Base-by-base conservation (phyloP, 1,284 basidiomycete species). In the Leccinum subfulvum region DNA sequence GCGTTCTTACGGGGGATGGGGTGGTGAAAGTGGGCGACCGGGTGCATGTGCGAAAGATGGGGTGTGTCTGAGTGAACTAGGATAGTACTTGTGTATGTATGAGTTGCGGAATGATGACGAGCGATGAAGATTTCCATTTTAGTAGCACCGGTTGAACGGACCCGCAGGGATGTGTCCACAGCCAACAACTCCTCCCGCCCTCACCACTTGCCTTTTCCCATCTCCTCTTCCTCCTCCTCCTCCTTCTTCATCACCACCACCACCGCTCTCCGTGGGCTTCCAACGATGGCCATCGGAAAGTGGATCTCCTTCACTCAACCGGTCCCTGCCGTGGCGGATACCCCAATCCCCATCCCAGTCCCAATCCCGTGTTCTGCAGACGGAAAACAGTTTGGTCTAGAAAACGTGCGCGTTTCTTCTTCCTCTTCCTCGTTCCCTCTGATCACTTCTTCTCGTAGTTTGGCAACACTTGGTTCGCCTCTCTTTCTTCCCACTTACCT, bases 361-460 rank as follows among this genome's bases (percentile, higher is more conserved):
- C 76, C 78, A 55, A 69, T 80, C 65, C 78, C 80, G 56, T 79
- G 84, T 26, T 64, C 69, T 26, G 84, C 90, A 63, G 89, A 91
- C 76, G 83, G 83, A 64, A 92, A 92, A 80, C 88, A 86, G 72
- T 96, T 95, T 82, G 95, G 95, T 21, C 81, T 97, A 58, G 95
- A 96, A 83, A 97, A 97, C 78, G 94, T 95, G 76, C 74, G 92
- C 84, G 28, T 21, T 47, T 44, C 60, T 28, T 58, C 57, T 26
- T 33, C 35, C 1, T 4, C 39, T 61, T 10, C 58, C 10, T 53
- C 30, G 9, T 21, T 1, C 18, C 35, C 1, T 53, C 57, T 67
- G 54, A 69, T 57, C 57, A 2, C 30, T 4, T 33, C 30, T 33
- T 64, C 30, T 37, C 61, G n/a, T 68, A 91, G 88, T 92, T 92